Evolutionary conservation across 441 rosid species (phyloP), one percentile per base, ranked within the genome.

Genomic region (Eutrema salsugineum): DNA sequence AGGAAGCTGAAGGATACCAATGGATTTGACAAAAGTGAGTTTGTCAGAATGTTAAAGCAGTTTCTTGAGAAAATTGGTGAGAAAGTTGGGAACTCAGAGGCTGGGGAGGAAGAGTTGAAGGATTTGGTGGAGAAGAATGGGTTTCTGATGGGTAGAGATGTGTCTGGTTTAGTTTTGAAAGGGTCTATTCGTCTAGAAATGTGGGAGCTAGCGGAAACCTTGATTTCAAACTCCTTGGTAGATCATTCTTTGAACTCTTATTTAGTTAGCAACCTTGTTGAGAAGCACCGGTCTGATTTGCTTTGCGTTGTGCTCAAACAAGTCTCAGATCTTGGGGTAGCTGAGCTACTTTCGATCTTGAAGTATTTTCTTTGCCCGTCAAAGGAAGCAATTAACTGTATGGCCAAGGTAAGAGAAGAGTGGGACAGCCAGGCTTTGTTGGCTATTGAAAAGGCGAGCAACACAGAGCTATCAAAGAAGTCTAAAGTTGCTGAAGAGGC

Each of bases 301-400:
- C 84, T 94, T 39, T 86, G 90, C 46, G 74, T 78, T 50, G 79
- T 87, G 55, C 72, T 90, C 38, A 86, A 69, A 74, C 86, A 86
- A 68, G 91, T 93, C 57, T 61, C 87, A 0, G 87, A 88, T 86
- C 82, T 92, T 40, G 85, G 93, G 11, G 86, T 78, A 3, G 60
- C 77, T 11, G 96, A 88, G 77, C 74, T 94, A 66, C 79, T 82
- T 57, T 83, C 79, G 68, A 71, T 89, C 72, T 80, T 92, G 85
- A 92, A 82, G 83, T 92, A 88, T 69, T 86, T 94, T 66, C 82
- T 90, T 42, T 77, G 87, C 72, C 97, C 96, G 2, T 78, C 91
- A 20, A 83, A 78, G 71, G 90, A 86, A 51, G 87, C 97, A 5
- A 68, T 75, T 48, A 46, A n/a, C 66, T 74, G 72, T 20, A 86